Percentiles rank a stretch among this genome's conserved stretches.
Conservation (phyloP, 495 filamentous ascomycete genomes). For the Aspergillus mulundensis region DNA sequence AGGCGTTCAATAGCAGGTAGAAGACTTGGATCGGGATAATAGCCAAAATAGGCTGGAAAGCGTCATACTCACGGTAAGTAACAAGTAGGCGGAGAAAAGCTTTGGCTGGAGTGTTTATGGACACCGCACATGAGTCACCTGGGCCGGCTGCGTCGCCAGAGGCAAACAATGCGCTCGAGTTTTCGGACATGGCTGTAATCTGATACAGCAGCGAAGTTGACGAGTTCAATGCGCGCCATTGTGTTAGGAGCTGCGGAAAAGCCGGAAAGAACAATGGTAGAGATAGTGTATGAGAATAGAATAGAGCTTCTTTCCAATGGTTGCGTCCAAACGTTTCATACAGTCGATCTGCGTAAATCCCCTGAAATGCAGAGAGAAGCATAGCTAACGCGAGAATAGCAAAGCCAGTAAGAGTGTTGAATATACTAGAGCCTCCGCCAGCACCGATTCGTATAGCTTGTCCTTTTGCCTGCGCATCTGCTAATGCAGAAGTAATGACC, state of each 20-base stretch:
- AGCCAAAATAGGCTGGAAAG: slow-evolving; percentile 25
- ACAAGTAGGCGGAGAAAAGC: slow-evolving; percentile 1
- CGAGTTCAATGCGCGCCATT: slow-evolving; percentile 46
- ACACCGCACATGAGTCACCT: neutral
- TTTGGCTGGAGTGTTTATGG: neutral
- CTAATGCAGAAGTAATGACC: slow-evolving; percentile 80
- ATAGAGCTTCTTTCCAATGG: slow-evolving; percentile 94
- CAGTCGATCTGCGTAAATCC: slow-evolving; percentile 86
- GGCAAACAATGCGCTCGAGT: neutral
- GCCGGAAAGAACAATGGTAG: slow-evolving; percentile 61
- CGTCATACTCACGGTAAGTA: slow-evolving; percentile 6
- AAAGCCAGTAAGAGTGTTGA: slow-evolving; percentile 68
- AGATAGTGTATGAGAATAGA: slow-evolving; percentile 83
- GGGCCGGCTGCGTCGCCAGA: neutral
- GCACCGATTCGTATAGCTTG: slow-evolving; percentile 24
- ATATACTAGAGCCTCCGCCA: slow-evolving; percentile 12
- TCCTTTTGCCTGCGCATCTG: slow-evolving; percentile 81
- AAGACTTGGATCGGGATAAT: slow-evolving; percentile 66
- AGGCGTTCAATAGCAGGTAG: slow-evolving; percentile 71
- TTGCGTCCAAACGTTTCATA: slow-evolving; percentile 74
- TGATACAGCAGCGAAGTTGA: slow-evolving; percentile 39
- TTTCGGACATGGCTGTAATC: neutral
- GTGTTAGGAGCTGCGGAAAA: slow-evolving; percentile 38
- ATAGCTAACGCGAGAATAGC: slow-evolving; percentile 83
- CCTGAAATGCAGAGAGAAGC: slow-evolving; percentile 87